These are phyloP conservation scores for Aspergillus aculeatinus DNA, from an alignment of 2,329 filamentous ascomycete genomes.

Conservation along the genomic window DNA sequence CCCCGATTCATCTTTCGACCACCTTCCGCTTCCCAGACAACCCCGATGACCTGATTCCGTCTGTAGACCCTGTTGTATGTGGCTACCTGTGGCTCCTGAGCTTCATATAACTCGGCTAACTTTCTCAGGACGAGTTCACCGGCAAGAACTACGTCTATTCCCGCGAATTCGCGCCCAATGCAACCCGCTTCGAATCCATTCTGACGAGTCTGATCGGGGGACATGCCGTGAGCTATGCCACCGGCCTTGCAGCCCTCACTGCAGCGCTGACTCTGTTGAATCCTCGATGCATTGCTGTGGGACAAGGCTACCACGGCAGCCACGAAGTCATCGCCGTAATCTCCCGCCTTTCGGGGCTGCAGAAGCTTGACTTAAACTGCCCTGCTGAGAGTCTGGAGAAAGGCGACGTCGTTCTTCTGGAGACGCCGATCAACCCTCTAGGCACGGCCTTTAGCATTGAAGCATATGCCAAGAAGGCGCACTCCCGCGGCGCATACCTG, in stretches of 20 bases:
- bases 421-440: conserved; percentile 90
- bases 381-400: conserved; percentile 63
- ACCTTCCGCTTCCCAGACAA: conserved; percentile 78
- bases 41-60: conserved; percentile 61
- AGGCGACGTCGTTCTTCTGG: conserved; percentile 85
- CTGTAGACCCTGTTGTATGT: conserved; percentile 51
- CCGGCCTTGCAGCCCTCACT: conserved; percentile 83
- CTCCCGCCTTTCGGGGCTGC: conserved; percentile 70
- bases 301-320: conserved; percentile 86
- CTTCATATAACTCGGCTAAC: conserved; percentile 3
- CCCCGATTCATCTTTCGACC: conserved; percentile 84
- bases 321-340: conserved; percentile 79
- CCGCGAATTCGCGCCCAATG: conserved; percentile 74
- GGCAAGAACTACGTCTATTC: conserved; percentile 71
- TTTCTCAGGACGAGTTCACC: conserved; percentile 17
- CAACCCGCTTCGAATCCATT: conserved; percentile 79
- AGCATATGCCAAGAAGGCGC: conserved; percentile 70
- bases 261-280: conserved; percentile 78
- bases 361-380: conserved; percentile 71
- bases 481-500: conserved; percentile 68
- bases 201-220: conserved; percentile 67
- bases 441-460: conserved; percentile 75
- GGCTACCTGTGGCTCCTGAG: too few species aligned
- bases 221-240: conserved; percentile 73
- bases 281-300: conserved; percentile 77